Evolutionary conservation across 768 basidiomycete genomes (phyloP).

Genomic region (Lepiota brunneoincarnata): DNA sequence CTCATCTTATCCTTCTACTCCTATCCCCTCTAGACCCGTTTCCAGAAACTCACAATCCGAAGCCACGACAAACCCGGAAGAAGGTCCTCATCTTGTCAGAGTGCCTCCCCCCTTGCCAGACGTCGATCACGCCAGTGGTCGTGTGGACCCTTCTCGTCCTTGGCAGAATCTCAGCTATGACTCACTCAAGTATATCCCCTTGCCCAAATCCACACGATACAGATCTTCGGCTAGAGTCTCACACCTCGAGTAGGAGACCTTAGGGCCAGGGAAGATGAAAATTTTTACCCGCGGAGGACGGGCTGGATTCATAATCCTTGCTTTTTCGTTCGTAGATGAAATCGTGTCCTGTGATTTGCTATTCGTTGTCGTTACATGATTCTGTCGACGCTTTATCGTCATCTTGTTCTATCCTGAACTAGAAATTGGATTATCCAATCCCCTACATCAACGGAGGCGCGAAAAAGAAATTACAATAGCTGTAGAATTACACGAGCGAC

Average conservation of each 20-base stretch:
- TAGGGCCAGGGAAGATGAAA: conserved; percentile 4
- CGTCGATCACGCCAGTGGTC: conserved; percentile 31
- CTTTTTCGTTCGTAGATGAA: background rate
- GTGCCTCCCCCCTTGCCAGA: conserved; percentile 36
- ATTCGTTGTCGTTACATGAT: no score
- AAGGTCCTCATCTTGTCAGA: conserved; percentile 31
- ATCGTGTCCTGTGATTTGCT: no score
- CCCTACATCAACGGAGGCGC: no score
- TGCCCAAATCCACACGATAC: background rate
- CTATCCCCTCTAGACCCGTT: conserved; percentile 32
- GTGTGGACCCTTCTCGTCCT: conserved; percentile 28
- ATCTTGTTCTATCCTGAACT: no score
- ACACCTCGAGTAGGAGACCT: background rate
- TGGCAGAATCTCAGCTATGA: conserved; percentile 42
- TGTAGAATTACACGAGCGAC: no score
- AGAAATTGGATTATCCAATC: no score
- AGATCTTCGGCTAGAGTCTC: conserved; percentile 9
- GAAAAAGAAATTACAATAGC: no score
- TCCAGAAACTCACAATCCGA: conserved; percentile 24
- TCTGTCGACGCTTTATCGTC: no score
- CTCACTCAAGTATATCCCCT: conserved; percentile 35
- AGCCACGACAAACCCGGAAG: conserved; percentile 20
- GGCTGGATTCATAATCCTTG: conserved; percentile 12
- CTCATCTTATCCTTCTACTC: conserved; percentile 47
- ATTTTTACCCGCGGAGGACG: conserved; percentile 1